These are phyloP conservation scores for Yamadazyma sp. DNA, from an alignment of 1,139 yeast genomes.

Conservation along the genomic window DNA sequence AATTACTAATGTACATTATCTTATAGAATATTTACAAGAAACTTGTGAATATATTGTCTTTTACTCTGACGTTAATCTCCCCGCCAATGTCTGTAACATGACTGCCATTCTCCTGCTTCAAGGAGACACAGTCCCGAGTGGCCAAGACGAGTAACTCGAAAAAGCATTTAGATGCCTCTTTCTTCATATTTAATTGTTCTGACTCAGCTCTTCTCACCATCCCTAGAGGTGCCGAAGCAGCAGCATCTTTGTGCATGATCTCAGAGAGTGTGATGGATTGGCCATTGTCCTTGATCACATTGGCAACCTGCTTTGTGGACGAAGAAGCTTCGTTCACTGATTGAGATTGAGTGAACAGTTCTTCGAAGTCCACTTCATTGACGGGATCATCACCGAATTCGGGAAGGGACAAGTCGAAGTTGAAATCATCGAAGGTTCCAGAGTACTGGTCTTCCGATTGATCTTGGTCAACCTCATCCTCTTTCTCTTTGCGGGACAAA, in stretches of 20 bases:
- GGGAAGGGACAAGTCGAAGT: constrained; percentile 43
- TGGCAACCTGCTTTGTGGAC: constrained; percentile 13
- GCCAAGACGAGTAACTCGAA: constrained; percentile 84
- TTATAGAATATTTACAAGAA: constrained; percentile 23
- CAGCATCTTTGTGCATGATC: constrained; percentile 41
- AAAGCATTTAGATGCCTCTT: constrained; percentile 72
- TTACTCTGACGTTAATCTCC: constrained; percentile 54
- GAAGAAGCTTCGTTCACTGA: constrained; percentile 10
- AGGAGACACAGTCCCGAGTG: constrained; percentile 66
- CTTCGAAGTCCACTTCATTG: constrained; percentile 10
- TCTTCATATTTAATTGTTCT: constrained; percentile 38
- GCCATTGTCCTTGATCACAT: constrained; percentile 14
- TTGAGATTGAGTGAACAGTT: constrained; percentile 5
- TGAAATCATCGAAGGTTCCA: constrained; percentile 23
- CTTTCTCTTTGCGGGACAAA: constrained; percentile 26
- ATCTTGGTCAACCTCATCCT: constrained; percentile 9
- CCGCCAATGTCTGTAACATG: constrained; percentile 49
- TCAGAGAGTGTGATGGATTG: constrained; percentile 29
- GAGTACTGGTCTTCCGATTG: constrained; percentile 19
- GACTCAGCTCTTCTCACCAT: constrained; percentile 17
- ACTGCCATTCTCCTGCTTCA: constrained; percentile 50
- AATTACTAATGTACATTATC: constrained; percentile 19
- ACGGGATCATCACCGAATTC: constrained; percentile 27
- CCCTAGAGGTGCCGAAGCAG: constrained; percentile 30
- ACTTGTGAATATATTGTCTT: constrained; percentile 46